Evolutionary conservation across 257 asterid genomes (phyloP).

Genomic region (Solanum chmielewskii): DNA sequence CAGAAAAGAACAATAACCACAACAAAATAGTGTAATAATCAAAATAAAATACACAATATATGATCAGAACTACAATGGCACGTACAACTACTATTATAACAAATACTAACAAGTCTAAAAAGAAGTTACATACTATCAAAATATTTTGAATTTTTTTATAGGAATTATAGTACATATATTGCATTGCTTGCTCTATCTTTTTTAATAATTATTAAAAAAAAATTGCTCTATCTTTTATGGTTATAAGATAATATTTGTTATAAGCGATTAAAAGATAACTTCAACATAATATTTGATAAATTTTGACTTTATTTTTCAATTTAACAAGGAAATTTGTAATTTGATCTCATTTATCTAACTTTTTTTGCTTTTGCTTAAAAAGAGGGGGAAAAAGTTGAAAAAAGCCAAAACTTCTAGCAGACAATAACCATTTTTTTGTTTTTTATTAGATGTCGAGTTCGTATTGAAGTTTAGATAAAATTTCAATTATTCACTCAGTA

Average conservation of each 20-base stretch:
- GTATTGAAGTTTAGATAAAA: too few species aligned
- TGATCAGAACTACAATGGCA: neutral
- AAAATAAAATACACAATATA: neutral
- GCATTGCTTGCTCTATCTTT: neutral
- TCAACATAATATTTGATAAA: neutral
- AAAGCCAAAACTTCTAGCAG: neutral
- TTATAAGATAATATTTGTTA: neutral
- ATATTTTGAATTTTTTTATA: neutral
- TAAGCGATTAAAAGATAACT: neutral
- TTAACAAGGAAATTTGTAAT: neutral
- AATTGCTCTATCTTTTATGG: neutral
- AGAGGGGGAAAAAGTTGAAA: neutral
- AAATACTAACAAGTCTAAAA: neutral
- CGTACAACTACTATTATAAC: neutral
- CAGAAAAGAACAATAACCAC: neutral
- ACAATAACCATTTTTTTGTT: neutral
- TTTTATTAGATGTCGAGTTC: fast-evolving
- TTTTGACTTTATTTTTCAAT: neutral
- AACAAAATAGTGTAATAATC: too few species aligned
- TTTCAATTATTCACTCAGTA: too few species aligned
- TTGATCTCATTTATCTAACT: neutral
- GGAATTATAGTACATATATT: neutral
- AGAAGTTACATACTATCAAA: neutral
- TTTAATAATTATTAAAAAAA: too few species aligned
- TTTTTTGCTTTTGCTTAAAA: neutral